Evolutionary conservation across 768 basidiomycete species (phyloP).

Genomic region (Lentinula raphanica): DNA sequence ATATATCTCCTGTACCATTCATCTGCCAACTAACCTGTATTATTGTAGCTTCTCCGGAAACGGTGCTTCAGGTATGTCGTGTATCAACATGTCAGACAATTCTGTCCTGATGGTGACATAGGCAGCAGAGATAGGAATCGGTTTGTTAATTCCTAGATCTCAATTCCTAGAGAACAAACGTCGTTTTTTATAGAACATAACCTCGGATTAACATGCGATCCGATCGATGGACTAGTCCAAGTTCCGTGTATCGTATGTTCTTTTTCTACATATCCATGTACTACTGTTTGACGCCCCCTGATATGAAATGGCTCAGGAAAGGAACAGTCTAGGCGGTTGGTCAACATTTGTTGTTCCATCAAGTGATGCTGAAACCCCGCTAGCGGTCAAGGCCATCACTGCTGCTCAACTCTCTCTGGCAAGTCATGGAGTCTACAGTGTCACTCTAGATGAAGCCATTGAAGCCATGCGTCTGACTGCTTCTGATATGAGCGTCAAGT

Average conservation of each 20-base stretch:
- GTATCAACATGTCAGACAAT: not conserved
- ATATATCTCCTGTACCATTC: not conserved
- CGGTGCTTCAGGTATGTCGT: conserved; percentile 59
- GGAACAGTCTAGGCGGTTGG: conserved; percentile 79
- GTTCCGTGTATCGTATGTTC: conserved; percentile 87
- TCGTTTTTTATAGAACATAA: conserved; percentile 62
- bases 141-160: conserved; percentile 28
- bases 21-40: too few species aligned
- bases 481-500: conserved; percentile 90
- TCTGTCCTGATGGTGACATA: conserved; percentile 13
- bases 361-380: not conserved
- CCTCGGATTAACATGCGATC: conserved; percentile 88
- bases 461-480: conserved; percentile 93
- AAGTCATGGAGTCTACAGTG: conserved; percentile 80
- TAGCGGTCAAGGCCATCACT: conserved; percentile 89
- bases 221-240: conserved; percentile 88
- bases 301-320: conserved; percentile 65
- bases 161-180: not conserved
- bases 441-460: conserved; percentile 91
- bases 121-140: conserved; percentile 91
- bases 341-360: not conserved
- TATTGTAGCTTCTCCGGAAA: conserved; percentile 67
- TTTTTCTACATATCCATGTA: not conserved
- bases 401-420: conserved; percentile 95
- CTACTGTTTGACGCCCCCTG: too few species aligned